Conservation (phyloP, 805 yeast genomes). For the Metschnikowia cerradonensis region DNA sequence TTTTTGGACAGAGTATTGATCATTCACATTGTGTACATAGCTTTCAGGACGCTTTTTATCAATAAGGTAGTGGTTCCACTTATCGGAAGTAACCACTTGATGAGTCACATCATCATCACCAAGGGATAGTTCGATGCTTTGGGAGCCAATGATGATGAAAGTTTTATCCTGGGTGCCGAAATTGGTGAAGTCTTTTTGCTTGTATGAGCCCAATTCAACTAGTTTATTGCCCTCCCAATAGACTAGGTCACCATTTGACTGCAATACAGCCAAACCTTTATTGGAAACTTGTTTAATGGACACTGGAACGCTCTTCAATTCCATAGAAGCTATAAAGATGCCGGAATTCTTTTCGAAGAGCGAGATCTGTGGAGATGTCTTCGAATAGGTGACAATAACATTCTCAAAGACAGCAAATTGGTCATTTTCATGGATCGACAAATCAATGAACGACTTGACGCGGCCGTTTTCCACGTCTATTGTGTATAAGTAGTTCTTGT, state of each 20-base stretch:
- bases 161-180: neutral
- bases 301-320: slow-evolving; percentile 4
- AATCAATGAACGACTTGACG: slow-evolving; percentile 27
- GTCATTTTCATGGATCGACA: slow-evolving; percentile 13
- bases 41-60: neutral
- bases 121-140: neutral
- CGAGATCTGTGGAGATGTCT: slow-evolving; percentile 2
- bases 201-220: slow-evolving; percentile 5
- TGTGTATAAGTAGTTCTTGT: slow-evolving; percentile 18
- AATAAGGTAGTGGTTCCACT: neutral
- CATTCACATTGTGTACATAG: neutral
- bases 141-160: slow-evolving; percentile 4
- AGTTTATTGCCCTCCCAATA: slow-evolving; percentile 7
- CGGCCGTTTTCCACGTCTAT: slow-evolving; percentile 22
- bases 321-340: slow-evolving; percentile 7
- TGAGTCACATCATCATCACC: neutral
- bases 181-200: slow-evolving; percentile 4
- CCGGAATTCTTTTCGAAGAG: slow-evolving; percentile 13
- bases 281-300: neutral
- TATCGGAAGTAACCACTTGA: neutral
- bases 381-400: slow-evolving; percentile 11
- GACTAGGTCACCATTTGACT: slow-evolving; percentile 4
- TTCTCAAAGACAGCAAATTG: slow-evolving; percentile 6
- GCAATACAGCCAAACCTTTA: neutral
- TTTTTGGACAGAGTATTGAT: neutral